Base-by-base conservation (phyloP, 352 stramenopile genomes). In the Phytophthora sp. region DNA sequence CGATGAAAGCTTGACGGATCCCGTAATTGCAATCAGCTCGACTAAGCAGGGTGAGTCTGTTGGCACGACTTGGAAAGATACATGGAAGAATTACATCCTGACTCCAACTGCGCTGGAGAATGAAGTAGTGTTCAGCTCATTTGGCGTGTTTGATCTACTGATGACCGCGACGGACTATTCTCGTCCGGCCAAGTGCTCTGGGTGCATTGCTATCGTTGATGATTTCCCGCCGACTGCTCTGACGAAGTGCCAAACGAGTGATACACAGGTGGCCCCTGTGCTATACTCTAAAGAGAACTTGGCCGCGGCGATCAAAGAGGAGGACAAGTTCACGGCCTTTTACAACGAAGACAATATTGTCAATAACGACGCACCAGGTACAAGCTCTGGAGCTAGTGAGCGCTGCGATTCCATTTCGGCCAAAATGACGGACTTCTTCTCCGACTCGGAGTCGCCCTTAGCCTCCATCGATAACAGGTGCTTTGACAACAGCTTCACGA, bases 131-230 rank as follows among this genome's bases (percentile, higher is more conserved):
- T 73, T 78, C 43, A 57, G 18, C 15, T 41, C 45, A 12, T 73
- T 70, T 23, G 70, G 70, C 3, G 53, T 66, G 9, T 80, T 70
- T 35, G 34, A 62, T 15, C 42, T 80, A 7, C 11, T 27, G 17
- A 41, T 80, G 43, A 63, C 37, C 4, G 64, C 72, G 18, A 65
- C 30, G 13, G 64, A 80, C 43, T 73, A 77, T 28, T 32, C 5
- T 18, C 15, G 45, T 4, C 3, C 35, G 0, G 39, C 67, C 0
- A 54, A 26, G n/a, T 77, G 67, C 31, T 35, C 30, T 4, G 72
- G 63, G 0, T 79, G 71, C 21, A 18, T 76, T 3, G 55, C 63
- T 5, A 35, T 77, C n/a, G 48, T 72, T 5, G 72, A 80, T 42
- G 30, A 53, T 2, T 70, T 32, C 27, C 63, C 50, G 4, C 59